A percentile compares a stretch with the other conserved stretches of the same genome.
phyloP scores from a whole-genome alignment of 2,329 filamentous ascomycete species.

The Camptophora hylomeconis region DNA sequence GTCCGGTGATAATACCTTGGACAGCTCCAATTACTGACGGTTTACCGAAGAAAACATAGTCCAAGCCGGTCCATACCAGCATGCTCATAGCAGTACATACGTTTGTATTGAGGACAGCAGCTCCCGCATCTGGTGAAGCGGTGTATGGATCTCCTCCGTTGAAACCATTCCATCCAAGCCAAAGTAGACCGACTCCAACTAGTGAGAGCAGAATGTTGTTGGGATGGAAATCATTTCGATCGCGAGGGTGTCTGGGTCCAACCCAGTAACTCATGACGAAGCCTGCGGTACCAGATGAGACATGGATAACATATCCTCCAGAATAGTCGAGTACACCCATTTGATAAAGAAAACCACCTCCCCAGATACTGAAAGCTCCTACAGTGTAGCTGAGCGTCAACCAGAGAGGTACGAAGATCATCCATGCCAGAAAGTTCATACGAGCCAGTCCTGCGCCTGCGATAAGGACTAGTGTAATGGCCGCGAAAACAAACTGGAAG shows the following conservation, averaged over 20 bases:
- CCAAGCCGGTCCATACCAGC: constrained; percentile 34
- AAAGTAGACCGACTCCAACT: constrained; percentile 37
- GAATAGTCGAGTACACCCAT: constrained; percentile 39
- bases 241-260: constrained; percentile 32
- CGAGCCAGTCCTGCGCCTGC: constrained; percentile 35
- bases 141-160: constrained; percentile 41
- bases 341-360: constrained; percentile 33
- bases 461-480: constrained; percentile 36
- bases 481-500: constrained; percentile 42
- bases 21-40: constrained; percentile 38
- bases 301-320: constrained; percentile 40
- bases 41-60: constrained; percentile 35
- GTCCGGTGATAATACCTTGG: constrained; percentile 40
- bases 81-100: constrained; percentile 36
- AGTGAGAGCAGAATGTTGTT: constrained; percentile 35
- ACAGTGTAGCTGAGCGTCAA: constrained; percentile 34
- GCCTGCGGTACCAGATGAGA: constrained; percentile 39
- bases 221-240: constrained; percentile 33
- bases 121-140: constrained; percentile 36
- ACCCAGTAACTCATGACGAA: constrained; percentile 36
- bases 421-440: constrained; percentile 40
- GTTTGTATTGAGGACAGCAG: constrained; percentile 40
- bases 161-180: constrained; percentile 42
- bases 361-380: constrained; percentile 31
- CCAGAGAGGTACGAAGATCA: constrained; percentile 40